Evolutionary conservation across 306 rosid genomes (phyloP).

Genomic region (Gastrolobium bilobum): DNA sequence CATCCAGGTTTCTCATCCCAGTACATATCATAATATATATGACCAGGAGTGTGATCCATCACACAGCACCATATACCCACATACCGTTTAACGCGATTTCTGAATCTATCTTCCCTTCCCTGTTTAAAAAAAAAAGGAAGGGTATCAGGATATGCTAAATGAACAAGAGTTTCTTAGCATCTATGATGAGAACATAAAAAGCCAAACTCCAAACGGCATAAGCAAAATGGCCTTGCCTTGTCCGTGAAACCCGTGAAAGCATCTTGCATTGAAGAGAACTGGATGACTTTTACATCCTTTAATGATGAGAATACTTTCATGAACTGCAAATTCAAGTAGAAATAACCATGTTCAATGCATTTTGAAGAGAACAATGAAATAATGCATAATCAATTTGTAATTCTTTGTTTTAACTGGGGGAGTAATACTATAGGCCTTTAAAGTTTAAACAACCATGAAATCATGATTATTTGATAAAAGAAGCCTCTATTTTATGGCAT

Average conservation of each 20-base stretch:
- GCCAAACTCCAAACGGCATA: neutral
- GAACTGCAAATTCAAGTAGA: conserved; percentile 65
- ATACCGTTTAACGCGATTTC: conserved; percentile 78
- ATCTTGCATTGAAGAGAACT: conserved; percentile 93
- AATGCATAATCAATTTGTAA: neutral
- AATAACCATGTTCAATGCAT: conserved; percentile 27
- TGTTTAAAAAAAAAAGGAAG: conserved; percentile 49
- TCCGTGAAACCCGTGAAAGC: conserved; percentile 74
- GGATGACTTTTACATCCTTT: conserved; percentile 88
- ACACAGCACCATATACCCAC: conserved; percentile 98
- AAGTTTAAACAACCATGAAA: neutral
- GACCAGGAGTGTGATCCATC: conserved; percentile 76
- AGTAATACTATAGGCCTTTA: too few species aligned
- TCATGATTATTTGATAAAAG: conserved; percentile 2
- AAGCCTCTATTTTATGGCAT: neutral
- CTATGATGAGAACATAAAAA: conserved; percentile 16
- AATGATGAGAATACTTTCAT: conserved; percentile 73
- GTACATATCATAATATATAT: conserved; percentile 93
- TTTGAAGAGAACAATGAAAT: conserved; percentile 7
- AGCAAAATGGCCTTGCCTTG: conserved; percentile 64
- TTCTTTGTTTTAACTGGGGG: neutral
- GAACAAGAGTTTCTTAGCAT: conserved; percentile 1
- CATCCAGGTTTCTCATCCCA: conserved; percentile 98
- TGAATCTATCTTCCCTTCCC: conserved; percentile 79
- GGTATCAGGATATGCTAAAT: conserved; percentile 35